Evolutionary conservation across 306 rosid genomes (phyloP).

Genomic region (Begonia masoniana): DNA sequence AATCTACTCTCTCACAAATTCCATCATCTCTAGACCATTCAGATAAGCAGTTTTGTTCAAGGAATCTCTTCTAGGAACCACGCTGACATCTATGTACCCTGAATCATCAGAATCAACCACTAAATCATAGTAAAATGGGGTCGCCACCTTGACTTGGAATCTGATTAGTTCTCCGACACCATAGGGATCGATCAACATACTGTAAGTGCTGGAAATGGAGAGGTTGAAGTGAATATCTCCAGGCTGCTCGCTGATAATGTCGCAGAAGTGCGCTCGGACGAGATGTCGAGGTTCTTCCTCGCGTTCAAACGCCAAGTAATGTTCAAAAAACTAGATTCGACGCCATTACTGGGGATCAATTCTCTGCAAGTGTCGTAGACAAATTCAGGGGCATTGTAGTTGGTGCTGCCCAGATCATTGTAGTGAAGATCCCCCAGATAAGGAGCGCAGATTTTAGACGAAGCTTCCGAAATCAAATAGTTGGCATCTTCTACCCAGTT

Average conservation of each 20-base stretch:
- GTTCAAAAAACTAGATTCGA: neutral
- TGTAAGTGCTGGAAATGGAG: neutral
- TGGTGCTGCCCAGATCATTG: neutral
- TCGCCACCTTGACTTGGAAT: neutral
- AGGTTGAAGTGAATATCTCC: neutral
- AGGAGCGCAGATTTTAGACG: neutral
- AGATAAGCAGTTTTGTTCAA: neutral
- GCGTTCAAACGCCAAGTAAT: conserved; percentile 25
- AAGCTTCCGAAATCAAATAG: neutral
- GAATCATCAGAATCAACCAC: conserved; percentile 25
- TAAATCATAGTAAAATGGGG: conserved; percentile 22
- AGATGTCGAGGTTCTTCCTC: conserved; percentile 15
- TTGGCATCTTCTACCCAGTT: conserved; percentile 21
- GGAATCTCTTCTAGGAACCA: neutral
- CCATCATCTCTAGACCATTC: conserved; percentile 40
- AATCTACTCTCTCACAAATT: neutral
- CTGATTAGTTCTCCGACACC: no score
- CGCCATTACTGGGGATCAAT: accelerated
- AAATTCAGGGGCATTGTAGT: conserved; percentile 1
- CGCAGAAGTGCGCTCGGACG: conserved; percentile 30
- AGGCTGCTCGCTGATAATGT: accelerated
- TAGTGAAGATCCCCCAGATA: accelerated
- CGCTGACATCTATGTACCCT: conserved; percentile 6
- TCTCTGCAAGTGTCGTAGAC: conserved; percentile 18
- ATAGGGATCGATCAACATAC: neutral